Percentiles rank a stretch among this genome's conserved stretches.
Evolutionary conservation across 331 rosid species (phyloP).

Genomic region (Pyracantha coccinea): DNA sequence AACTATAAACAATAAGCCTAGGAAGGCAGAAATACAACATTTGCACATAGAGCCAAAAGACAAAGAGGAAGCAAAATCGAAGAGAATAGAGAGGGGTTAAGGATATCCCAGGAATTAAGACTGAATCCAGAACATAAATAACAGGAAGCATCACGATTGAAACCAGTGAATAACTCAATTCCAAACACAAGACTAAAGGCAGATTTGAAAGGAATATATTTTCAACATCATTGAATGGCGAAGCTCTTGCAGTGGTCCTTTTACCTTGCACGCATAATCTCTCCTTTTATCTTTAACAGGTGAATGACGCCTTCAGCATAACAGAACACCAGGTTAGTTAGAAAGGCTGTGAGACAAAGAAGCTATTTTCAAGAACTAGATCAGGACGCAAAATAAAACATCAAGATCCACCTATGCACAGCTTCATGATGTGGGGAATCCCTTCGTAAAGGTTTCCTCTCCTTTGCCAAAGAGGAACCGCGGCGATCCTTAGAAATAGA

Average conservation of each 20-base stretch:
- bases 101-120: constrained; percentile 17
- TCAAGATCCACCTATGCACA: constrained; percentile 94
- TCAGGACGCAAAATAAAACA: constrained; percentile 70
- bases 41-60: constrained; percentile 8
- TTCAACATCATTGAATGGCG: constrained; percentile 45
- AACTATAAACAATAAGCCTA: constrained; percentile 15
- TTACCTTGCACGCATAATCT: constrained; percentile 99
- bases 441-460: constrained; percentile 57
- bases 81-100: constrained; percentile 2
- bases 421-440: constrained; percentile 83
- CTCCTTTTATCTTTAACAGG: constrained; percentile 98
- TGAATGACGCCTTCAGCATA: constrained; percentile 99
- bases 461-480: constrained; percentile 80
- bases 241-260: constrained; percentile 40
- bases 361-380: constrained; percentile 69
- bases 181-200: constrained; percentile 32
- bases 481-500: constrained; percentile 72
- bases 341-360: constrained; percentile 71
- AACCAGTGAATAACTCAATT: constrained; percentile 20
- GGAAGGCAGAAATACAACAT: constrained; percentile 9
- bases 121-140: constrained; percentile 11
- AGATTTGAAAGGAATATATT: constrained; percentile 31
- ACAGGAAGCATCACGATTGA: constrained; percentile 6
- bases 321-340: constrained; percentile 92
- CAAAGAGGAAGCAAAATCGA: constrained; percentile 16